phyloP scores from a whole-genome alignment of 805 yeast species.

The Lachancea nothofagi region DNA sequence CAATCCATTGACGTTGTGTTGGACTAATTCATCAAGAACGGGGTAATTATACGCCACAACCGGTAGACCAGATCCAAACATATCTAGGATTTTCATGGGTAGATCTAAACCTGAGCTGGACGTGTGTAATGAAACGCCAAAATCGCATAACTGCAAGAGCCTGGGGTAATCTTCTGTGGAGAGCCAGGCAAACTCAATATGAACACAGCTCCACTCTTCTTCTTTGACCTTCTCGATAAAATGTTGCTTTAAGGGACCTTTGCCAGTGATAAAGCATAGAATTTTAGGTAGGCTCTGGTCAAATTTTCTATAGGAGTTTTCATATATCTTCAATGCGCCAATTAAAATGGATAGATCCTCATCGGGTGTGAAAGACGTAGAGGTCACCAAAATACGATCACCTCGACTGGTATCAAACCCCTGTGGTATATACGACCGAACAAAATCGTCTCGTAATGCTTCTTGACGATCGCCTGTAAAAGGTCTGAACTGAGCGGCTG shows the following conservation, averaged over 20 bases:
- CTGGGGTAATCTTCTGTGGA: slow-evolving; percentile 72
- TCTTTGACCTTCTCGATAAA: slow-evolving; percentile 45
- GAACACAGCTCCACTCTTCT: slow-evolving; percentile 43
- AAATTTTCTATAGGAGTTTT: slow-evolving; percentile 29
- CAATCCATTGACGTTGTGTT: slow-evolving; percentile 64
- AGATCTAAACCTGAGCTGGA: slow-evolving; percentile 91
- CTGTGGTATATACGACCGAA: slow-evolving; percentile 32
- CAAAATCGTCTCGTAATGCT: slow-evolving; percentile 24
- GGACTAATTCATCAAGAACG: slow-evolving; percentile 73
- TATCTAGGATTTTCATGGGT: slow-evolving; percentile 95
- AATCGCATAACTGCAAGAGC: slow-evolving; percentile 68
- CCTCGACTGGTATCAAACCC: slow-evolving; percentile 32
- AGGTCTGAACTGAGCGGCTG: slow-evolving; percentile 64
- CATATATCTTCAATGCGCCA: slow-evolving; percentile 61
- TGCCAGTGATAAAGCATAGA: slow-evolving; percentile 85
- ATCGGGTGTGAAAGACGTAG: slow-evolving; percentile 95
- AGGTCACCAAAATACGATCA: slow-evolving; percentile 69
- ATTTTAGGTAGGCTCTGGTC: slow-evolving; percentile 41
- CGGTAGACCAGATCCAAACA: slow-evolving; percentile 95
- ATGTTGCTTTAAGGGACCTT: slow-evolving; percentile 72
- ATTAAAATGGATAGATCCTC: slow-evolving; percentile 75
- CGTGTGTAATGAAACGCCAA: slow-evolving; percentile 84
- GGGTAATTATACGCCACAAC: slow-evolving; percentile 73
- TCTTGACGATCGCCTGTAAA: slow-evolving; percentile 22
- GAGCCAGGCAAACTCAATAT: slow-evolving; percentile 70